Evolutionary conservation across 371 early-diverging fungal genomes (phyloP).

Genomic region (Saksenaea oblongispora): DNA sequence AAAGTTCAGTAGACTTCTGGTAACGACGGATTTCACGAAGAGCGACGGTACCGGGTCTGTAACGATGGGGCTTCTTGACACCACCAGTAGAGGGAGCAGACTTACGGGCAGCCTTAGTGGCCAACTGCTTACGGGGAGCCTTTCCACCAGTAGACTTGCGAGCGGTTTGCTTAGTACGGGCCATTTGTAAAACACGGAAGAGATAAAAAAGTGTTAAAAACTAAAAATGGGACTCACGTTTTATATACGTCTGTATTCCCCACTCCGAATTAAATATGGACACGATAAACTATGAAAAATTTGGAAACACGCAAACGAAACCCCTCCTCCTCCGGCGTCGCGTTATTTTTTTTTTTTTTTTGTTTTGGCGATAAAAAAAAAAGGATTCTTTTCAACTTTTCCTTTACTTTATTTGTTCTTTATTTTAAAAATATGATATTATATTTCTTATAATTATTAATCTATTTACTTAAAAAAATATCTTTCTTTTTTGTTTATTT

Average conservation of each 20-base stretch:
- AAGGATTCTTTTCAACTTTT: neutral
- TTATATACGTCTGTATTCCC: conserved; percentile 8
- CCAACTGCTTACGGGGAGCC: conserved; percentile 96
- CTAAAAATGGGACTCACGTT: conserved; percentile 11
- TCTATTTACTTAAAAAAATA: neutral
- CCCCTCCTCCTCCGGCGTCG: neutral
- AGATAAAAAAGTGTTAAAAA: conserved; percentile 18
- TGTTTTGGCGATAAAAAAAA: conserved; percentile 5
- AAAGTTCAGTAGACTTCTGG: conserved; percentile 96
- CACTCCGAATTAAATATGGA: conserved; percentile 2
- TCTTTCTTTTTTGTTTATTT: neutral
- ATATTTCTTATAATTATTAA: conserved; percentile 1
- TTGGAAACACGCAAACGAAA: conserved; percentile 2
- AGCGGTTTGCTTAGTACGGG: conserved; percentile 98
- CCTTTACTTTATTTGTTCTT: neutral
- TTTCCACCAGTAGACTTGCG: conserved; percentile 99
- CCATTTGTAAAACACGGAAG: conserved; percentile 61
- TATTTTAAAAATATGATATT: neutral
- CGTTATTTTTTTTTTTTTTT: conserved; percentile 9
- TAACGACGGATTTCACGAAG: conserved; percentile 97
- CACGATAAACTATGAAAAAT: conserved; percentile 5
- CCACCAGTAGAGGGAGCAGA: conserved; percentile 54
- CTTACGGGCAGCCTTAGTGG: conserved; percentile 88
- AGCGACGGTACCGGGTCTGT: conserved; percentile 88
- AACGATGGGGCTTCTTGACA: conserved; percentile 85